A percentile compares a stretch with the other conserved stretches of the same genome.
Conservation (phyloP, 805 yeast genomes). For the Kodamaea kaohsiungensis region DNA sequence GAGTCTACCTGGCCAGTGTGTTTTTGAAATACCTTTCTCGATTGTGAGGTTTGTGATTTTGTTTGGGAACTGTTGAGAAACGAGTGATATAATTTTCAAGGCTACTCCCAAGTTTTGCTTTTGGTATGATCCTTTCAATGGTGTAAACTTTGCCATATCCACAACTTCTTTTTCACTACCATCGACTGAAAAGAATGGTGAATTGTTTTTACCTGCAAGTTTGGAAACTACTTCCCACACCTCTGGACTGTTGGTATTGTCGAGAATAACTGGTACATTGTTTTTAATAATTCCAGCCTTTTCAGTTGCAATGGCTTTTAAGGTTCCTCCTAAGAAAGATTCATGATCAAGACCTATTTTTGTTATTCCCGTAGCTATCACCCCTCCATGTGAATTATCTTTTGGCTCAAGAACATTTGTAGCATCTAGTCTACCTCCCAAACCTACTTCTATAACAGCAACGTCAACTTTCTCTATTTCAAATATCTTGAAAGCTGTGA, state of each 20-base stretch:
- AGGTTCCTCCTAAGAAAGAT: conserved; percentile 64
- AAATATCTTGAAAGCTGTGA: conserved; percentile 81
- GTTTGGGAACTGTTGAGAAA: conserved; percentile 18
- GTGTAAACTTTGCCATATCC: conserved; percentile 44
- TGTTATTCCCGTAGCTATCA: conserved; percentile 71
- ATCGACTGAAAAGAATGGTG: conserved; percentile 29
- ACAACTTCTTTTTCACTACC: conserved; percentile 11
- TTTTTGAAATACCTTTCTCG: conserved; percentile 50
- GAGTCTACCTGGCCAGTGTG: conserved; percentile 87
- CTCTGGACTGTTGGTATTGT: conserved; percentile 57
- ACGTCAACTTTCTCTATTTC: conserved; percentile 56
- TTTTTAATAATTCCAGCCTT: conserved; percentile 85
- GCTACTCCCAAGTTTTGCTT: conserved; percentile 69
- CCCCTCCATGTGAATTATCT: conserved; percentile 31
- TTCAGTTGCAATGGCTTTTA: conserved; percentile 66
- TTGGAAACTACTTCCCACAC: conserved; percentile 50
- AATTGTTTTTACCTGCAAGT: conserved; percentile 32
- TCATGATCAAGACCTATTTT: conserved; percentile 89
- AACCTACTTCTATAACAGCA: conserved; percentile 91
- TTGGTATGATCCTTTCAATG: conserved; percentile 76
- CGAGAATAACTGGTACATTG: conserved; percentile 65
- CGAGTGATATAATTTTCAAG: conserved; percentile 49
- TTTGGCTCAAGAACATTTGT: conserved; percentile 65
- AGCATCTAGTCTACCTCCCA: conserved; percentile 89
- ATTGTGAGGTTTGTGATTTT: conserved; percentile 37